Conservation (phyloP, 164 flowering plant genomes). For the Macadamia tetraphylla region DNA sequence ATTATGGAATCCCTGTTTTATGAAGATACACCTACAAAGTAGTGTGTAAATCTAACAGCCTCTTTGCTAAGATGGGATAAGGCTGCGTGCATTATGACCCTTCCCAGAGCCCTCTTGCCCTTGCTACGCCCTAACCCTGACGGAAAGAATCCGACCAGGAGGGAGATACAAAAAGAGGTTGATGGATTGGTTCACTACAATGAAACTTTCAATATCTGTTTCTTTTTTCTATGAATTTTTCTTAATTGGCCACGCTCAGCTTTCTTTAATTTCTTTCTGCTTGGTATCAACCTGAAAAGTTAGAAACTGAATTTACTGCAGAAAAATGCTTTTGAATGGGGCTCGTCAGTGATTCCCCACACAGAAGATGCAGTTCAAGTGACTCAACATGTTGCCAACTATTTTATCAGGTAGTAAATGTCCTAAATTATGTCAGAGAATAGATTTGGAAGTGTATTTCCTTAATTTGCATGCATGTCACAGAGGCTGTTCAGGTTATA, state of each 20-base stretch:
- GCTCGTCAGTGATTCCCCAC: conserved; percentile 80
- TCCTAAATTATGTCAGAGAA: not conserved
- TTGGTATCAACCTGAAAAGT: not conserved
- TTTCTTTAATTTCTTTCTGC: not conserved
- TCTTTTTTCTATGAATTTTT: not conserved
- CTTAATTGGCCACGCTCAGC: not conserved
- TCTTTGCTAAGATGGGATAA: too few species aligned
- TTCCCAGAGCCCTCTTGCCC: too few species aligned
- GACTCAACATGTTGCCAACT: conserved; percentile 82
- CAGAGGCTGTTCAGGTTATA: too few species aligned
- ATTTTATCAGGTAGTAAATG: conserved; percentile 58
- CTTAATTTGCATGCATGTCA: not conserved
- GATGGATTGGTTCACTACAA: too few species aligned
- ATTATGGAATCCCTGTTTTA: too few species aligned
- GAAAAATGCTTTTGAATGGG: conserved; percentile 99
- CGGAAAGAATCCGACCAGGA: too few species aligned
- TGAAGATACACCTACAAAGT: too few species aligned
- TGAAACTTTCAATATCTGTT: not conserved
- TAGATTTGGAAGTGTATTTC: not conserved
- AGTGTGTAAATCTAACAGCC: too few species aligned
- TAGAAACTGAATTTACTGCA: conserved; percentile 28
- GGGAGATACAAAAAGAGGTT: too few species aligned
- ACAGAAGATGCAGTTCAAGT: conserved; percentile 90
- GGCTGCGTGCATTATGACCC: too few species aligned
- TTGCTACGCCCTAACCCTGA: too few species aligned